Evolutionary conservation across 768 basidiomycete species (phyloP).

Genomic region (Hortiboletus flavorubellus): DNA sequence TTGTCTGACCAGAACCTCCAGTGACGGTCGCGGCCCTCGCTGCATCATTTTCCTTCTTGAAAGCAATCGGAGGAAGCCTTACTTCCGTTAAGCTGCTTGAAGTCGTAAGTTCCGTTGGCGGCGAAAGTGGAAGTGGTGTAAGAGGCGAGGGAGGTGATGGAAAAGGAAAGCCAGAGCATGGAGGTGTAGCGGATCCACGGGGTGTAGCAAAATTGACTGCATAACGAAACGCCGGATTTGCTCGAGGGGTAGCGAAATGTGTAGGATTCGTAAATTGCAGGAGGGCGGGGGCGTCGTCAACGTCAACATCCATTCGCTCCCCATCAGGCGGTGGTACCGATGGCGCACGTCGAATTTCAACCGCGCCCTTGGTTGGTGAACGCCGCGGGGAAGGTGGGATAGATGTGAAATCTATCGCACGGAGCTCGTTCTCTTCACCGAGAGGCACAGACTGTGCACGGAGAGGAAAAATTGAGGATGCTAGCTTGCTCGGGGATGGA

Average conservation of each 20-base stretch:
- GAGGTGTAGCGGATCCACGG: background rate
- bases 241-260: slow-evolving; percentile 2
- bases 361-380: slow-evolving; percentile 18
- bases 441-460: slow-evolving; percentile 33
- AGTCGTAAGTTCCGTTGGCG: slow-evolving; percentile 16
- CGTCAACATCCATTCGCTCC: slow-evolving; percentile 27
- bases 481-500: slow-evolving; percentile 13
- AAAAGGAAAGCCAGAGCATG: background rate
- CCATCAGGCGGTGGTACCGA: slow-evolving; percentile 19
- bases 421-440: slow-evolving; percentile 8
- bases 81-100: background rate
- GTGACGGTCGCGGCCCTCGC: background rate
- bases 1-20: background rate
- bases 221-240: slow-evolving; percentile 14
- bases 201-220: slow-evolving; percentile 32
- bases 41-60: background rate
- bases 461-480: slow-evolving; percentile 10
- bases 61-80: slow-evolving; percentile 3
- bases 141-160: slow-evolving; percentile 40
- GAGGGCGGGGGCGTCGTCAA: slow-evolving; percentile 10
- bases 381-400: slow-evolving; percentile 27
- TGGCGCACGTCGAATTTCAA: slow-evolving; percentile 28
- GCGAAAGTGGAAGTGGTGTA: slow-evolving; percentile 52
- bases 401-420: slow-evolving; percentile 19
- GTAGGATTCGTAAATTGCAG: slow-evolving; percentile 23